Evolutionary conservation across 306 rosid species (phyloP).

Genomic region (Argentina anserina): DNA sequence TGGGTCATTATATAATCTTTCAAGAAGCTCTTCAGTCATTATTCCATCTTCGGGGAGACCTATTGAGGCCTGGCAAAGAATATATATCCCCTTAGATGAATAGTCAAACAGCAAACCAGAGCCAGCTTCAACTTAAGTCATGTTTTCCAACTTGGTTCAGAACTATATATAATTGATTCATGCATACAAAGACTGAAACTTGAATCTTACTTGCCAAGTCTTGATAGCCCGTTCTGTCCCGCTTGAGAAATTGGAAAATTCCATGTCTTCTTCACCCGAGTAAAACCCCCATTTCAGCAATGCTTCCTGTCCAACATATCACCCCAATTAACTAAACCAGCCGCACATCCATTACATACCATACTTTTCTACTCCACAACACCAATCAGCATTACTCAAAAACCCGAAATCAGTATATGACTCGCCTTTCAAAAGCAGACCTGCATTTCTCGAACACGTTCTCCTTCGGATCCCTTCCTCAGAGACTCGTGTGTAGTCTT

Average conservation of each 20-base stretch:
- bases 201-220: conserved; percentile 91
- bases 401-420: conserved; percentile 18
- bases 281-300: conserved; percentile 74
- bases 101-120: not conserved
- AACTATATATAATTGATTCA: not conserved
- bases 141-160: not conserved
- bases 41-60: conserved; percentile 80
- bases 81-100: conserved; percentile 12
- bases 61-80: conserved; percentile 48
- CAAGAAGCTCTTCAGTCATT: conserved; percentile 74
- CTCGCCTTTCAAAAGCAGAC: conserved; percentile 66
- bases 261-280: conserved; percentile 92
- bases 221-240: conserved; percentile 93
- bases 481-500: conserved; percentile 28
- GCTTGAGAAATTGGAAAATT: conserved; percentile 68
- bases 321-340: not conserved
- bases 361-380: not conserved
- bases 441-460: conserved; percentile 78
- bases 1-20: conserved; percentile 41
- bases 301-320: conserved; percentile 55
- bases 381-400: not conserved
- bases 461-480: conserved; percentile 79
- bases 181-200: conserved; percentile 5
- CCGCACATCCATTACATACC: not conserved
- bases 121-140: not conserved